These are phyloP conservation scores for Xylaria hypoxylon DNA, from an alignment of 2,329 filamentous ascomycete genomes.

Conservation along the genomic window DNA sequence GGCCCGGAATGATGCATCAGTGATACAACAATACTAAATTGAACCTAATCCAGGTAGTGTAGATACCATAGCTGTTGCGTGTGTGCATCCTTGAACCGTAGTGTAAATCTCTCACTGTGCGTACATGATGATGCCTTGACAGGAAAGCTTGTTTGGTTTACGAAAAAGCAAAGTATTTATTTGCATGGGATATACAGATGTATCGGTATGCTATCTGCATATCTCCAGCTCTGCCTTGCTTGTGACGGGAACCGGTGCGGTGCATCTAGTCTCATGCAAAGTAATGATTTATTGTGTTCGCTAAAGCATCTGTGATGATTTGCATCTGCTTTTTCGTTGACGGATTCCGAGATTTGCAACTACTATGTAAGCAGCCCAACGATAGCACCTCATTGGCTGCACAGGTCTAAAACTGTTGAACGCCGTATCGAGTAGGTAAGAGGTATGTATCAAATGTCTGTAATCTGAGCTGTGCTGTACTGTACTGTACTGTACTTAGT, in stretches of 20 bases:
- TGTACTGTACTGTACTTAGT: conserved; percentile 18
- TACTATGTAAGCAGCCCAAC: conserved; percentile 7
- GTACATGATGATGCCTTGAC: conserved; percentile 14
- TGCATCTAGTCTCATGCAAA: background rate
- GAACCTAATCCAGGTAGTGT: conserved; percentile 4
- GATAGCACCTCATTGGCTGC: conserved; percentile 17
- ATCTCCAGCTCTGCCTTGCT: background rate
- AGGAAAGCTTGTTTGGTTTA: conserved; percentile 7
- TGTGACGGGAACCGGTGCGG: background rate
- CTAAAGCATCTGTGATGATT: conserved; percentile 23
- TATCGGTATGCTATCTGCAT: background rate
- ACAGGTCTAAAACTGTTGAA: conserved; percentile 9
- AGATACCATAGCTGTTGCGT: background rate
- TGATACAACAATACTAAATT: conserved; percentile 8
- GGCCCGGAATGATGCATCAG: conserved; percentile 20
- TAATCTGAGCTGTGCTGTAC: background rate
- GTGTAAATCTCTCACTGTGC: conserved; percentile 10
- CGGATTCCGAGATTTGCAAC: conserved; percentile 32
- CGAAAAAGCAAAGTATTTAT: conserved; percentile 6
- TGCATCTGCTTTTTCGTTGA: conserved; percentile 27
- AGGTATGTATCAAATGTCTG: conserved; percentile 6
- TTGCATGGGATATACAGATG: background rate
- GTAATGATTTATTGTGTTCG: conserved; percentile 20
- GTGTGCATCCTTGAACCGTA: conserved; percentile 9
- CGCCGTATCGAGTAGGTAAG: conserved; percentile 10